These are phyloP conservation scores for Mrakiaceae sp. DNA, from an alignment of 1,284 basidiomycete species.

Conservation along the genomic window DNA sequence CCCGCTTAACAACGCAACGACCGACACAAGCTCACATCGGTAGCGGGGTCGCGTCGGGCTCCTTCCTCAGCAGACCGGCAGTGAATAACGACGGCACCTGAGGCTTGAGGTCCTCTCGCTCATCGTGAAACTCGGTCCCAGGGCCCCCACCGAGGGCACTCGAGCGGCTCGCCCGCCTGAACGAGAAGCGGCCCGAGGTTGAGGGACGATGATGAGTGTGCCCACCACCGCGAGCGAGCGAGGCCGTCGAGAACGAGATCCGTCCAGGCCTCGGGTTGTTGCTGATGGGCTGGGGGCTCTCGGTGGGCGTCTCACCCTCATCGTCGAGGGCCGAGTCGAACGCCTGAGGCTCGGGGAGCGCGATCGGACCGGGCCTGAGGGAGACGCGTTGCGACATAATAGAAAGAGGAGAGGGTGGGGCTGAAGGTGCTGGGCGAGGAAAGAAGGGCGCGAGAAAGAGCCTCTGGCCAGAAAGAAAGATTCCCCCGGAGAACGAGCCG, in stretches of 20 bases:
- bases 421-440: no score
- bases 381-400: no score
- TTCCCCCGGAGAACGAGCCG: no score
- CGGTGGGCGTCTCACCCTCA: not conserved
- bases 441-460: no score
- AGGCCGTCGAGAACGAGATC: not conserved
- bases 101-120: constrained; percentile 4
- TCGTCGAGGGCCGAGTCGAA: constrained; percentile 1
- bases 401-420: no score
- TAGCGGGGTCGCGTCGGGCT: constrained; percentile 14
- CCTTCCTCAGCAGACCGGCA: constrained; percentile 14
- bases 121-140: not conserved
- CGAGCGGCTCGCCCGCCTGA: not conserved
- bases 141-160: not conserved
- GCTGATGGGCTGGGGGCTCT: not conserved
- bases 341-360: not conserved
- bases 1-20: not conserved
- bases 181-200: not conserved
- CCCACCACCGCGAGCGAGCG: not conserved
- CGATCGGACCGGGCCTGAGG: not conserved
- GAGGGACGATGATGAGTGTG: not conserved
- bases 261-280: not conserved
- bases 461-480: no score
- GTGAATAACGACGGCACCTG: constrained; percentile 7
- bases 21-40: constrained; percentile 1